Evolutionary conservation across 805 yeast species (phyloP).

Genomic region (Ogataea dorogensis): DNA sequence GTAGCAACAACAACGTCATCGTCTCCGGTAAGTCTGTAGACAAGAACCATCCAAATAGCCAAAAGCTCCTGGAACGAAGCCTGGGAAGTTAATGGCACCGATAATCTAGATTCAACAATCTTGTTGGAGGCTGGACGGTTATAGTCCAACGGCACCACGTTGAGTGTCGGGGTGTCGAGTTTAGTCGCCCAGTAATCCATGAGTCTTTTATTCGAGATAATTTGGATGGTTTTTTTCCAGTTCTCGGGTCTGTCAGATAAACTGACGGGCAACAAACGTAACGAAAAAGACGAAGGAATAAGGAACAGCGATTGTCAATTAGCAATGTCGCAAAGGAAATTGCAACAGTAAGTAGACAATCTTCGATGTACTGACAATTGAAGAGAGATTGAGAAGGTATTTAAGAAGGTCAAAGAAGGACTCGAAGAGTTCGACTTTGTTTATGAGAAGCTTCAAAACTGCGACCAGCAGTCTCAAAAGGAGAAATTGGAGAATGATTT

Average conservation of each 20-base stretch:
- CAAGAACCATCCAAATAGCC: slow-evolving; percentile 65
- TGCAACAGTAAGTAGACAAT: slow-evolving; percentile 43
- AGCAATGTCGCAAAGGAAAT: slow-evolving; percentile 48
- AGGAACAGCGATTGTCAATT: slow-evolving; percentile 4
- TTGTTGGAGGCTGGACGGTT: slow-evolving; percentile 71
- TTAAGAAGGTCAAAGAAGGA: slow-evolving; percentile 92
- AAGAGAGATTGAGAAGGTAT: slow-evolving; percentile 85
- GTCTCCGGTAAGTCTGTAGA: slow-evolving; percentile 86
- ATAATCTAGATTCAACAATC: slow-evolving; percentile 58
- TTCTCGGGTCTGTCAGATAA: slow-evolving; percentile 4
- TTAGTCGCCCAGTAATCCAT: slow-evolving; percentile 59
- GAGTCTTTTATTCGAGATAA: slow-evolving; percentile 5
- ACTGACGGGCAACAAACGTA: slow-evolving; percentile 2
- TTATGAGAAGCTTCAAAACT: slow-evolving; percentile 77
- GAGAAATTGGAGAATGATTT: slow-evolving; percentile 91
- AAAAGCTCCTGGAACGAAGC: slow-evolving; percentile 51
- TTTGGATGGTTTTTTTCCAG: slow-evolving; percentile 3
- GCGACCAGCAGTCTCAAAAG: slow-evolving; percentile 84
- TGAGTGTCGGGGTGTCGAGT: slow-evolving; percentile 77
- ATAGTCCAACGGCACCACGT: slow-evolving; percentile 86
- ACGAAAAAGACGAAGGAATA: slow-evolving; percentile 6
- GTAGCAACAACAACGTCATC: slow-evolving; percentile 91
- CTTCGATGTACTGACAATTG: slow-evolving; percentile 7
- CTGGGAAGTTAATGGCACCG: slow-evolving; percentile 30
- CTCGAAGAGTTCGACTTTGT: slow-evolving; percentile 79